Evolutionary conservation across 257 asterid genomes (phyloP).

Genomic region (Osmanthus fragrans): DNA sequence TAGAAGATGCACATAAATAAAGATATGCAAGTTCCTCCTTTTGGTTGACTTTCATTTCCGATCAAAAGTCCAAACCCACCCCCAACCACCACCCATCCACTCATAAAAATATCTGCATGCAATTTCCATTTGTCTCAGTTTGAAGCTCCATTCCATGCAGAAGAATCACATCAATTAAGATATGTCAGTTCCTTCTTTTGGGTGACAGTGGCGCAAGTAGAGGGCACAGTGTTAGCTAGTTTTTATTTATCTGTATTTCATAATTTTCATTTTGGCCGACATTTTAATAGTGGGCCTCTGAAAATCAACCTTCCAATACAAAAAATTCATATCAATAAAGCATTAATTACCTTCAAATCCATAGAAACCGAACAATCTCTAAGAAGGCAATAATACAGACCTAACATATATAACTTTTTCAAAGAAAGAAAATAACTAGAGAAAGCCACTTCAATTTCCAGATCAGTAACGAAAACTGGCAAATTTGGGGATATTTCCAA

Average conservation of each 20-base stretch:
- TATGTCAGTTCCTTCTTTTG: too few relatives aligned
- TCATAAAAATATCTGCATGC: too few relatives aligned
- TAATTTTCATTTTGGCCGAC: not conserved
- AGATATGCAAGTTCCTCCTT: not conserved
- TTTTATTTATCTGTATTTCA: not conserved
- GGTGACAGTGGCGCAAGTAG: too few relatives aligned
- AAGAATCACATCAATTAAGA: too few relatives aligned
- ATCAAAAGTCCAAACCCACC: not conserved
- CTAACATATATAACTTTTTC: too few relatives aligned
- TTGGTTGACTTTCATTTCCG: not conserved
- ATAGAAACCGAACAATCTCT: not conserved
- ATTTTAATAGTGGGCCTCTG: not conserved
- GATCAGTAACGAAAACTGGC: conserved; percentile 18
- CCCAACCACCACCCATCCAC: too few relatives aligned
- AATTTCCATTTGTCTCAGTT: too few relatives aligned
- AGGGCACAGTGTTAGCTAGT: too few relatives aligned
- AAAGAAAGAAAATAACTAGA: too few relatives aligned
- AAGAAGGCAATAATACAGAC: not conserved
- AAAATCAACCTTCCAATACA: not conserved
- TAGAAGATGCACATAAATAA: conserved; percentile 1
- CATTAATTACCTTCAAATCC: not conserved
- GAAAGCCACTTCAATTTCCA: not conserved
- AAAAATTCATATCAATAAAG: not conserved
- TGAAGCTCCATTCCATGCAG: too few relatives aligned
- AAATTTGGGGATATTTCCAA: not conserved